phyloP scores from a whole-genome alignment of 352 stramenopile species.

The Phytophthora ramorum region DNA sequence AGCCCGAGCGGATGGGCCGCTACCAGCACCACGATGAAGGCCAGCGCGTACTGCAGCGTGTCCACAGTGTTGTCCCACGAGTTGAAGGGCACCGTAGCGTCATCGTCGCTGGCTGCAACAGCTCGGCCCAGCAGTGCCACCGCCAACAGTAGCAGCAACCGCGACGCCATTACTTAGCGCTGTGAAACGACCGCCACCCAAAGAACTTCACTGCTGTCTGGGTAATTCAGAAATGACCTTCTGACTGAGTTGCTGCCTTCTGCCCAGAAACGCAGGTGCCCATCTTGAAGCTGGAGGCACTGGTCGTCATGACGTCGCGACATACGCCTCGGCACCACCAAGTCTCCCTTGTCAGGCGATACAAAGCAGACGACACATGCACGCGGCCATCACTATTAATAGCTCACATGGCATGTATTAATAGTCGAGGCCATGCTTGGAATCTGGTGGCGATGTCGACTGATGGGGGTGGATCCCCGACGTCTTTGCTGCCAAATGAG shows the following conservation, averaged over 20 bases:
- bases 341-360: background rate
- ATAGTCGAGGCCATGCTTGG: too few species aligned
- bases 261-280: slow-evolving; percentile 7
- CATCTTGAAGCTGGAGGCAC: background rate
- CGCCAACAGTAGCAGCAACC: slow-evolving; percentile 1
- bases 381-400: too few species aligned
- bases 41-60: slow-evolving; percentile 53
- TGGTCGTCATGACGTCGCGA: background rate
- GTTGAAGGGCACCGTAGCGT: slow-evolving; percentile 50
- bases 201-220: background rate
- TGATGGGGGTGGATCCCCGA: slow-evolving; percentile 1
- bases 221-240: slow-evolving; percentile 20
- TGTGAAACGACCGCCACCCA: slow-evolving; percentile 2
- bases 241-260: background rate
- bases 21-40: slow-evolving; percentile 64
- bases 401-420: too few species aligned
- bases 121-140: background rate
- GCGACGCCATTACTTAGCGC: background rate
- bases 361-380: too few species aligned
- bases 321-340: background rate
- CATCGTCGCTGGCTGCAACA: slow-evolving; percentile 13
- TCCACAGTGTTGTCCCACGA: slow-evolving; percentile 45
- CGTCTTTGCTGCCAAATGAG: slow-evolving; percentile 17
- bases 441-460: too few species aligned
- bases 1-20: slow-evolving; percentile 33